Percentiles rank a stretch among this genome's conserved stretches.
phyloP scores from a whole-genome alignment of 495 filamentous ascomycete genomes.

The Xylaria palmicola region DNA sequence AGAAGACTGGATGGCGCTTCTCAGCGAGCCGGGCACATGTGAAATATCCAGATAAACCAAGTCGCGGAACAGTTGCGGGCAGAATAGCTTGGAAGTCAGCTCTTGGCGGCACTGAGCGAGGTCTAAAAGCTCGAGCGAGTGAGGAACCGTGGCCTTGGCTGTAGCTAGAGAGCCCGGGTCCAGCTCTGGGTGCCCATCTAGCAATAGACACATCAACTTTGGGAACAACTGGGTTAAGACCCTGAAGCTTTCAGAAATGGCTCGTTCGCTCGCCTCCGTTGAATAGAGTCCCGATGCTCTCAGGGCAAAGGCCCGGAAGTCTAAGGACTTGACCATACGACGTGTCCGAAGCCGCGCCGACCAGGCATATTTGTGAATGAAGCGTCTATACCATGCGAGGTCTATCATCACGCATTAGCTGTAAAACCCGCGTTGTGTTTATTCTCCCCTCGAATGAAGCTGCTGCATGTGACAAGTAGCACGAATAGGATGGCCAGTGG shows the following conservation, averaged over 20 bases:
- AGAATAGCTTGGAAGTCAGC: conserved; percentile 33
- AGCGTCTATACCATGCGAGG: conserved; percentile 38
- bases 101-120: conserved; percentile 31
- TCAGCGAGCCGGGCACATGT: conserved; percentile 36
- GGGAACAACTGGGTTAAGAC: conserved; percentile 32
- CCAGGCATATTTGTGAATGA: conserved; percentile 31
- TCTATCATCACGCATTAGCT: conserved; percentile 28
- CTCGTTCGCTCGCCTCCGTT: conserved; percentile 31
- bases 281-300: conserved; percentile 30
- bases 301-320: conserved; percentile 36
- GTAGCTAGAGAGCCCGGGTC: conserved; percentile 28
- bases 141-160: background rate
- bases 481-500: background rate
- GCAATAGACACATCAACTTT: conserved; percentile 35
- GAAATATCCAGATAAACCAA: conserved; percentile 50
- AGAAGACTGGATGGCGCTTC: conserved; percentile 22
- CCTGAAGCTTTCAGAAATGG: conserved; percentile 33
- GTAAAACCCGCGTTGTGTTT: background rate
- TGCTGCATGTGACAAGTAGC: background rate
- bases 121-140: conserved; percentile 34
- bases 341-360: conserved; percentile 28
- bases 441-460: background rate
- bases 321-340: conserved; percentile 34
- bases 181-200: conserved; percentile 38
- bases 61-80: conserved; percentile 24